Evolutionary conservation across 805 yeast genomes (phyloP).

Genomic region (Cyberlindnera veronae): DNA sequence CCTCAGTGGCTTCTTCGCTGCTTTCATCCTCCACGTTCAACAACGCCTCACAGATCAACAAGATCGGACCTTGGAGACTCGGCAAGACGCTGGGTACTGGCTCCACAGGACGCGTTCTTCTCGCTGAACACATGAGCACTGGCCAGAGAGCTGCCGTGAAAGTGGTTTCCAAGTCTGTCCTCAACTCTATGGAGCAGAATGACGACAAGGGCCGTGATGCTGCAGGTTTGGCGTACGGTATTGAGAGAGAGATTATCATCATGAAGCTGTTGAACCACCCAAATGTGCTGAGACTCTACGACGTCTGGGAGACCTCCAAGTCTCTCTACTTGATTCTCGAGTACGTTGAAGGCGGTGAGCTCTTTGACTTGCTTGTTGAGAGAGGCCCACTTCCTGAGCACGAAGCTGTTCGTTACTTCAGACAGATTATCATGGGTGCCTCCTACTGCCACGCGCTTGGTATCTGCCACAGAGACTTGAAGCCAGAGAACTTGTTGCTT

Average conservation of each 20-base stretch:
- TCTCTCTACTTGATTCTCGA: conserved; percentile 78
- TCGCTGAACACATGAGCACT: conserved; percentile 64
- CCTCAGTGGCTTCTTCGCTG: conserved; percentile 55
- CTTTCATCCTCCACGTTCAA: conserved; percentile 42
- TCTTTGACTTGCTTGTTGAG: conserved; percentile 67
- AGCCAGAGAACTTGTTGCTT: conserved; percentile 73
- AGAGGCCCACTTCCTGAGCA: conserved; percentile 67
- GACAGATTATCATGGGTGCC: conserved; percentile 75
- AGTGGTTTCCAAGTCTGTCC: conserved; percentile 66
- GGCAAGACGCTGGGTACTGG: conserved; percentile 81
- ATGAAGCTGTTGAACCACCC: conserved; percentile 95
- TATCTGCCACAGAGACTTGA: conserved; percentile 77
- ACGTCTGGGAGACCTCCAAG: conserved; percentile 96
- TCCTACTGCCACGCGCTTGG: conserved; percentile 79
- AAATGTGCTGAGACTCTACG: conserved; percentile 88
- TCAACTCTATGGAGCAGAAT: conserved; percentile 30
- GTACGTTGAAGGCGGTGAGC: conserved; percentile 86
- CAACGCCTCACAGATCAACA: conserved; percentile 37
- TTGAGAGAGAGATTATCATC: conserved; percentile 94
- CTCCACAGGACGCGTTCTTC: conserved; percentile 74
- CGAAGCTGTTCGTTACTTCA: conserved; percentile 74
- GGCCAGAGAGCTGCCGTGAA: conserved; percentile 83
- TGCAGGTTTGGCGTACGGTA: conserved; percentile 86
- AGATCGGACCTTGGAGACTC: conserved; percentile 79
- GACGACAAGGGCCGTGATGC: conserved; percentile 40